These are phyloP conservation scores for Leccinum longicurvipes DNA, from an alignment of 768 basidiomycete genomes.

Conservation along the genomic window DNA sequence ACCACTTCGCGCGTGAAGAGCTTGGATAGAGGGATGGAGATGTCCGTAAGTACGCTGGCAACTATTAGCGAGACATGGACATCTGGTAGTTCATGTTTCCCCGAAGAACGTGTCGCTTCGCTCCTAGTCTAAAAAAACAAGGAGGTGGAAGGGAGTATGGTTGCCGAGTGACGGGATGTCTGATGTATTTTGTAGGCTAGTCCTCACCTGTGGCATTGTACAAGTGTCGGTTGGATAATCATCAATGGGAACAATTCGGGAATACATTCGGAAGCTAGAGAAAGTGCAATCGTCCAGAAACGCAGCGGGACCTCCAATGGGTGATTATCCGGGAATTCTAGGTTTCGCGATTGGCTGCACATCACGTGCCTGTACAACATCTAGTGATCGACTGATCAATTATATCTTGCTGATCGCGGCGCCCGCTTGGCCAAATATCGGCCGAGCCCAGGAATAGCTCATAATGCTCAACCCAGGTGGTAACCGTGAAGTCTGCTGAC, in stretches of 20 bases:
- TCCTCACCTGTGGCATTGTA: not conserved
- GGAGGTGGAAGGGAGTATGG: not conserved
- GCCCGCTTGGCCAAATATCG: not conserved
- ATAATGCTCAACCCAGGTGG: not conserved
- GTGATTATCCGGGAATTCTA: too few relatives aligned
- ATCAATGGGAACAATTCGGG: not conserved
- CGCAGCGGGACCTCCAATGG: too few relatives aligned
- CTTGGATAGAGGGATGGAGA: not conserved
- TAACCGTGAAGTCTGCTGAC: not conserved
- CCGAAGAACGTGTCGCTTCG: not conserved
- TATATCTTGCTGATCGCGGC: not conserved
- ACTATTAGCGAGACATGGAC: conserved; percentile 6
- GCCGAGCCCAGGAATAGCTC: not conserved
- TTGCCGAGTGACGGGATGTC: not conserved
- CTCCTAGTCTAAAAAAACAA: not conserved
- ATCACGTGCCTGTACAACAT: not conserved
- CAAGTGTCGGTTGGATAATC: not conserved
- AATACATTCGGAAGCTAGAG: not conserved
- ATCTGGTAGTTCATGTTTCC: conserved; percentile 2
- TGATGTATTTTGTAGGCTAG: not conserved
- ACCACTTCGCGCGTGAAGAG: not conserved
- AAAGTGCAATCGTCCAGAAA: not conserved
- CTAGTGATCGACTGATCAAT: not conserved
- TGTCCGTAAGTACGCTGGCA: not conserved
- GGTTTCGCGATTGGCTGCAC: not conserved